A percentile compares a stretch with the other conserved stretches of the same genome.
These are phyloP conservation scores for Echium plantagineum DNA, from an alignment of 257 asterid species.

Conservation along the genomic window DNA sequence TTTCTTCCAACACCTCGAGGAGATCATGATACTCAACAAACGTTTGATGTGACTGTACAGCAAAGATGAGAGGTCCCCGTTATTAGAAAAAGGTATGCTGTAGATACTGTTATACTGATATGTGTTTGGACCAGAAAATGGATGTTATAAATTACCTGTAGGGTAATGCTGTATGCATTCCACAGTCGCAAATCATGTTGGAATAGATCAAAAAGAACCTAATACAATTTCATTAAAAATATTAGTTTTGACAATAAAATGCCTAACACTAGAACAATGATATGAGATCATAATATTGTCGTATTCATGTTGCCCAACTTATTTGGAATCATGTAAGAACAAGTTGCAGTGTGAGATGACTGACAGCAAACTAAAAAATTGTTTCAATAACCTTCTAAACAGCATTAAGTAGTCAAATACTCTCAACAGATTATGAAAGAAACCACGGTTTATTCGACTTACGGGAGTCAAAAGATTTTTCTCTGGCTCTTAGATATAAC, in stretches of 20 bases:
- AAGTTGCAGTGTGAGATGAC: background rate
- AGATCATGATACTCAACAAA: conserved; percentile 71
- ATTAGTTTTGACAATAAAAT: background rate
- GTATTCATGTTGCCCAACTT: background rate
- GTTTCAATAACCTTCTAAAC: background rate
- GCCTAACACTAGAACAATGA: background rate
- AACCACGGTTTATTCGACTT: background rate
- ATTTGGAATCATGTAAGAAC: background rate
- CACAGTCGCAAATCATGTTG: conserved; percentile 78
- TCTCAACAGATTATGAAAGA: background rate
- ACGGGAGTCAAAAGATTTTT: too few species aligned
- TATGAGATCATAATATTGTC: background rate
- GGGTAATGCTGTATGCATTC: conserved; percentile 74
- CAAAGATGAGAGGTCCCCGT: conserved; percentile 4
- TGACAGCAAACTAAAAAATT: background rate
- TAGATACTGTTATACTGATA: background rate
- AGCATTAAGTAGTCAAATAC: background rate
- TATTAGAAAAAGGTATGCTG: conserved; percentile 1
- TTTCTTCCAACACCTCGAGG: conserved; percentile 73
- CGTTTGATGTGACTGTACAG: conserved; percentile 51
- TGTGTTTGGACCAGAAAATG: conserved; percentile 3
- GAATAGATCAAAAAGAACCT: conserved; percentile 92
- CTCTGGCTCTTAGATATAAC: too few species aligned
- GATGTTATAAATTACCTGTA: conserved; percentile 42
- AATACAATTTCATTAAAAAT: conserved; percentile 17